phyloP scores from a whole-genome alignment of 805 yeast genomes.

The Candida nitratophila region DNA sequence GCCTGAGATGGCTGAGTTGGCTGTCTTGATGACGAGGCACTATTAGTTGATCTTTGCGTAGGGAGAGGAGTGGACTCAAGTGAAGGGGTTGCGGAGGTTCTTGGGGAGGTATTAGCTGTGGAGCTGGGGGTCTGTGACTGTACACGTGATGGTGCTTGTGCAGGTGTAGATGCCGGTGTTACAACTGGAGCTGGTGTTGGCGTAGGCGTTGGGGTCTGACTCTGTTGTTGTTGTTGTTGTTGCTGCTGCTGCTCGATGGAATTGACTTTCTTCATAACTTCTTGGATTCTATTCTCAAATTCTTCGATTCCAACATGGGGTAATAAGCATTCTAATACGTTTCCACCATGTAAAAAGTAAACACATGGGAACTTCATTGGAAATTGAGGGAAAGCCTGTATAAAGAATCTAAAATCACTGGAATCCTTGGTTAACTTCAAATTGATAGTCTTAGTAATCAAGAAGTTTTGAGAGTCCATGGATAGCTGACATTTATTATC shows the following conservation, averaged over 20 bases:
- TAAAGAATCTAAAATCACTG: neutral
- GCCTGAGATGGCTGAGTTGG: too few relatives aligned
- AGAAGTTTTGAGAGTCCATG: neutral
- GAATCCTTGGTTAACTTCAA: neutral
- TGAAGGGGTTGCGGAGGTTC: conserved; percentile 5
- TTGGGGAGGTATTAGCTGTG: neutral
- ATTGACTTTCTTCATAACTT: conserved; percentile 1
- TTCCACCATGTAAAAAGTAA: conserved; percentile 43
- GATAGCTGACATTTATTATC: neutral
- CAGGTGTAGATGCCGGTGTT: neutral
- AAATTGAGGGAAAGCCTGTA: conserved; percentile 22
- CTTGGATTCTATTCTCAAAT: conserved; percentile 21
- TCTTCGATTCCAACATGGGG: conserved; percentile 5
- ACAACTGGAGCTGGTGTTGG: conserved; percentile 3
- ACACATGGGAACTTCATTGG: conserved; percentile 44
- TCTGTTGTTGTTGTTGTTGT: too few relatives aligned
- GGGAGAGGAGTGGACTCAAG: neutral
- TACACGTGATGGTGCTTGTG: too few relatives aligned
- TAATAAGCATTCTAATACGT: conserved; percentile 26
- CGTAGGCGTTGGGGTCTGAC: conserved; percentile 5
- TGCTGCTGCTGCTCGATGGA: neutral
- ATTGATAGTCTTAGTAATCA: neutral
- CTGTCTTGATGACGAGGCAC: too few relatives aligned
- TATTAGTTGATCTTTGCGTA: neutral
- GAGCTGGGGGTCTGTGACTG: too few relatives aligned